Base-by-base conservation (phyloP, 75 land plant species). In the Larix kaempferi region DNA sequence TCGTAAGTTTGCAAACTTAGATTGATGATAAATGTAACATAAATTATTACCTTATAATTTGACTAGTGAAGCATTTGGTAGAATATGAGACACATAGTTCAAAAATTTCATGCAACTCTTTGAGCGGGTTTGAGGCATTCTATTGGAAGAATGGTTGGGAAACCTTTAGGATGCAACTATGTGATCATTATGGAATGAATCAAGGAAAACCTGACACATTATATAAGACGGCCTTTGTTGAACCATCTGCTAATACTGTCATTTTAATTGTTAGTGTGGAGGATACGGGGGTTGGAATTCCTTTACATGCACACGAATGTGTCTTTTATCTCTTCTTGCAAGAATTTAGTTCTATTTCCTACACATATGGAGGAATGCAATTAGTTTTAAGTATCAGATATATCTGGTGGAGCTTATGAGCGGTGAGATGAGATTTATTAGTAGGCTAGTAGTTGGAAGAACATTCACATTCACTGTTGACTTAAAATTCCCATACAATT, bases 281-380 rank as follows among this genome's bases (percentile, higher is more conserved):
- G 63, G 91, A 89, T 59, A 89, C 91, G 21, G 89, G 89, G n/a
- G 86, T 89, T 17, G 91, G 91, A n/a, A 89, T 89, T 49, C 91
- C 91, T 33, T 39, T 71, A 23, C 87, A 84, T 56, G 89, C 89
- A 44, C 89, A 85, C 39, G 79, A 77, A 17, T 80, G 91, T n/a
- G 80, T 89, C 39, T 89, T 89, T 80, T 82, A 74, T 62, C 91
- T 89, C 3, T 89, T 89, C 80, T 84, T 89, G 89, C 87, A 89
- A 75, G 91, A 89, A 52, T 87, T 87, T 57, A 89, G 89, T 83
- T 84, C 89, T 26, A 89, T 89, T 52, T 89, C 91, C 39, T 65
- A 89, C 37, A 87, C 74, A 10, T 80, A 89, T 79, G 91, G 91
- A 65, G 91, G 91, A 56, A 89, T 89, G 4, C 89, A 89, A 21